phyloP scores from a whole-genome alignment of 2,329 filamentous ascomycete species.

The Mycosphaerella arachidis region DNA sequence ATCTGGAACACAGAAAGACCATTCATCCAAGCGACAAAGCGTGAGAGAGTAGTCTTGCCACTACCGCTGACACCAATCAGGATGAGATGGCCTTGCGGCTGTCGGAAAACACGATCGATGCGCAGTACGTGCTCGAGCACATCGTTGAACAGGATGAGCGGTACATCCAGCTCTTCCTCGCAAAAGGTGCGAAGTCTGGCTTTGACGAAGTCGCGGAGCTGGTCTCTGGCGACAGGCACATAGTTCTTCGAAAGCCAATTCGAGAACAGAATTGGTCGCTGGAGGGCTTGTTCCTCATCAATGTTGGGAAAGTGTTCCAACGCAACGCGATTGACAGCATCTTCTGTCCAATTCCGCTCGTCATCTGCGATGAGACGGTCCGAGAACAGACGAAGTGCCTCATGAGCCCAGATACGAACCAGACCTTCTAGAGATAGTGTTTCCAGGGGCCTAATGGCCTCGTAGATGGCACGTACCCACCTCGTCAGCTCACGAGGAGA shows the following conservation, averaged over 20 bases:
- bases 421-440: constrained; percentile 82
- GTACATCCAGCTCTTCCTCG: constrained; percentile 98
- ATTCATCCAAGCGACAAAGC: constrained; percentile 99
- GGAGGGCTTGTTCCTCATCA: constrained; percentile 80
- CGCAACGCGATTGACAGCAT: constrained; percentile 79
- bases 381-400: constrained; percentile 92
- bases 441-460: constrained; percentile 90
- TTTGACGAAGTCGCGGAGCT: constrained; percentile 94
- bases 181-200: constrained; percentile 96
- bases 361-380: constrained; percentile 93
- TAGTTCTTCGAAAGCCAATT: constrained; percentile 99
- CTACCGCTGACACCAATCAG: constrained; percentile 97
- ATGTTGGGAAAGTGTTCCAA: constrained; percentile 93
- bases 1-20: constrained; percentile 98
- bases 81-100: constrained; percentile 96
- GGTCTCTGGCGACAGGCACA: constrained; percentile 89
- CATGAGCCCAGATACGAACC: constrained; percentile 95
- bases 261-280: constrained; percentile 92
- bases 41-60: constrained; percentile 95
- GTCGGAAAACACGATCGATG: constrained; percentile 96
- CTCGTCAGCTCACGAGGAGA: constrained; percentile 95
- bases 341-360: constrained; percentile 91
- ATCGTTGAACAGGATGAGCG: constrained; percentile 98
- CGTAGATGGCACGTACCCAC: constrained; percentile 96
- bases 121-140: constrained; percentile 96